A percentile compares a stretch with the other conserved stretches of the same genome.
Conservation (phyloP, 495 filamentous ascomycete species). For the Achaetomiella virescens region DNA sequence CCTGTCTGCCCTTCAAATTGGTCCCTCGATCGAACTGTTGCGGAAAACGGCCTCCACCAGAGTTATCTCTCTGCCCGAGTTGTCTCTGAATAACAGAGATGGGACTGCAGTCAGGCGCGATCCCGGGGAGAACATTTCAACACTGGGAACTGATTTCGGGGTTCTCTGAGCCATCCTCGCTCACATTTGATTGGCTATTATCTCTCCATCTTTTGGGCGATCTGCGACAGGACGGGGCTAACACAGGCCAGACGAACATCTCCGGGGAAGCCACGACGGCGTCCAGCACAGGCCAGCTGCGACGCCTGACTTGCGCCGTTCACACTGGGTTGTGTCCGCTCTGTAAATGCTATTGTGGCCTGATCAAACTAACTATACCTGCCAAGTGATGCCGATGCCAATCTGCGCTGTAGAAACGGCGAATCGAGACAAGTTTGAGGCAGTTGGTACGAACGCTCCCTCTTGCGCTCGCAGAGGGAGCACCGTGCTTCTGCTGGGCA, state of each 20-base stretch:
- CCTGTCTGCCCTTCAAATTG: background rate
- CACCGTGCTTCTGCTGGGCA: background rate
- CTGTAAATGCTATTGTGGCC: background rate
- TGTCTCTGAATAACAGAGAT: too few relatives aligned
- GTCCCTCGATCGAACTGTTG: background rate
- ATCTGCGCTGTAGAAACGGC: background rate
- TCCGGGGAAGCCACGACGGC: too few relatives aligned
- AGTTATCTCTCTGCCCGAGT: background rate
- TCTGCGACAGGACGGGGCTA: too few relatives aligned
- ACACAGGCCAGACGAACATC: too few relatives aligned
- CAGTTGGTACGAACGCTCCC: background rate
- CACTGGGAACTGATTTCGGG: too few relatives aligned
- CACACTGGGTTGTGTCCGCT: background rate
- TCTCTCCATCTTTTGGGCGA: background rate
- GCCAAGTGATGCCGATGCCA: background rate
- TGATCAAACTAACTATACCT: too few relatives aligned
- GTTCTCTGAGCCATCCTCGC: too few relatives aligned
- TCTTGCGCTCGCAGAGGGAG: background rate
- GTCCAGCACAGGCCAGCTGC: too few relatives aligned
- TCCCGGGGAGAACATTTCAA: too few relatives aligned
- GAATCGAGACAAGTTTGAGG: background rate
- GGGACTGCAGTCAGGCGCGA: too few relatives aligned
- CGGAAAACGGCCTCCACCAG: background rate
- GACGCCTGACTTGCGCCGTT: background rate
- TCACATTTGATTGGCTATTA: constrained; percentile 4